These are phyloP conservation scores for Aspergillus persii DNA, from an alignment of 2,329 filamentous ascomycete genomes.

Conservation along the genomic window DNA sequence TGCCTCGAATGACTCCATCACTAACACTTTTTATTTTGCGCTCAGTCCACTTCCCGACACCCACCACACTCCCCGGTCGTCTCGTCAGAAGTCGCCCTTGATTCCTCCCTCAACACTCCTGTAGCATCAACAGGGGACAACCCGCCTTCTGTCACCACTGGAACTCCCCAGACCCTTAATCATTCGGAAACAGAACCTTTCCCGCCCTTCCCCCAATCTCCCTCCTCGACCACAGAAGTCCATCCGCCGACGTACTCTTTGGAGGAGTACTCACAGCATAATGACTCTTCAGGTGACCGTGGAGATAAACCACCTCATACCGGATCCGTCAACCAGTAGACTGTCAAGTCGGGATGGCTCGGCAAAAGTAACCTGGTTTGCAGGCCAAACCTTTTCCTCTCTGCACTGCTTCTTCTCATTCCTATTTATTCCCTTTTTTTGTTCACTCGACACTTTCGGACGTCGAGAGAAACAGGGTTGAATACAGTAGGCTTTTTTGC, in stretches of 20 bases:
- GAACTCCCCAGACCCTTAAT: conserved; percentile 11
- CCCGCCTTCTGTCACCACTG: conserved; percentile 1
- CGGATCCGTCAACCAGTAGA: neutral
- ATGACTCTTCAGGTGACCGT: neutral
- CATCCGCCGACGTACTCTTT: neutral
- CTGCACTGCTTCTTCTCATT: too few relatives aligned
- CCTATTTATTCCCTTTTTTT: too few relatives aligned
- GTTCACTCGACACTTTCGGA: too few relatives aligned
- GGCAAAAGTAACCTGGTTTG: neutral
- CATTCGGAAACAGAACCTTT: conserved; percentile 33
- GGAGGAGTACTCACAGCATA: neutral
- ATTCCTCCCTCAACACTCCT: conserved; percentile 7
- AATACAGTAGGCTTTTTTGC: neutral
- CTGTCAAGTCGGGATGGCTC: neutral
- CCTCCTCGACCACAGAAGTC: conserved; percentile 7
- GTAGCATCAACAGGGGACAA: conserved; percentile 13
- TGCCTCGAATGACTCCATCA: neutral
- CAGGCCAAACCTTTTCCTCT: conserved; percentile 1
- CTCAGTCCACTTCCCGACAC: conserved; percentile 13
- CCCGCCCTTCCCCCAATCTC: conserved; percentile 29
- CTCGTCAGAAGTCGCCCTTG: conserved; percentile 5
- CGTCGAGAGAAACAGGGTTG: neutral
- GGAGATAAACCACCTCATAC: neutral
- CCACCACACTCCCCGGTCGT: conserved; percentile 5
- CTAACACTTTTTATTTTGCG: conserved; percentile 3